These are phyloP conservation scores for Cyanidium caldarium DNA, from an alignment of 23 red algal genomes.

Conservation along the genomic window DNA sequence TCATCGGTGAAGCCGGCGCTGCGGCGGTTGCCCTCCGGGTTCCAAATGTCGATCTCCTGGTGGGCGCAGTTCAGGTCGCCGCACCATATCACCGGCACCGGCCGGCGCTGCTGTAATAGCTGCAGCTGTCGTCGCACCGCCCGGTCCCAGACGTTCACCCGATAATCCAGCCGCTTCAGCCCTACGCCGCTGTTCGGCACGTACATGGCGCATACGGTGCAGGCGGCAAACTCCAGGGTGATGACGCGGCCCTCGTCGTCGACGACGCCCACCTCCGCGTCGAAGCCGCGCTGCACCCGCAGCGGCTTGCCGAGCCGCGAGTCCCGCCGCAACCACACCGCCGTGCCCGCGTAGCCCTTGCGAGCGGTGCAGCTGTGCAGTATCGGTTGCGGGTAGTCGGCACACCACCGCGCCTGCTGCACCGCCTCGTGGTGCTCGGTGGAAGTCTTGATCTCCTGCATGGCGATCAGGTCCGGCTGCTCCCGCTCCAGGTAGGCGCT, in stretches of 20 bases:
- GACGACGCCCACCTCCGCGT: neutral
- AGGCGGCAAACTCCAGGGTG: neutral
- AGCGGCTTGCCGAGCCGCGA: neutral
- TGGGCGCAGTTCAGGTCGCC: constrained; percentile 1
- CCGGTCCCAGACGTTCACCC: neutral
- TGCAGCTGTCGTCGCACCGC: neutral
- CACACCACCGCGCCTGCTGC: neutral
- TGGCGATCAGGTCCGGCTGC: neutral
- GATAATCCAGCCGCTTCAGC: neutral
- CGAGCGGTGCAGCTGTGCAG: neutral
- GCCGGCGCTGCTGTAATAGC: neutral
- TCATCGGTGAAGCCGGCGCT: constrained; percentile 69
- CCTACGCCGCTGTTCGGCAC: neutral
- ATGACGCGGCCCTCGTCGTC: neutral
- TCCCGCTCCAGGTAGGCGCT: neutral
- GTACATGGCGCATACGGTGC: neutral
- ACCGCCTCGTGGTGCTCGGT: neutral
- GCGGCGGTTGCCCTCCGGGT: constrained; percentile 45
- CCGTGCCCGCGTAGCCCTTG: neutral
- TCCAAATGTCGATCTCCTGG: constrained; percentile 65
- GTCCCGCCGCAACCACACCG: neutral
- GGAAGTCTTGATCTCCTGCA: neutral
- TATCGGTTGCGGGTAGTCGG: neutral
- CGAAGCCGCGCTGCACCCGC: neutral
- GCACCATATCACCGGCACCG: neutral